phyloP scores from a whole-genome alignment of 2,329 filamentous ascomycete species.

The Chaetomiaceae sp. region DNA sequence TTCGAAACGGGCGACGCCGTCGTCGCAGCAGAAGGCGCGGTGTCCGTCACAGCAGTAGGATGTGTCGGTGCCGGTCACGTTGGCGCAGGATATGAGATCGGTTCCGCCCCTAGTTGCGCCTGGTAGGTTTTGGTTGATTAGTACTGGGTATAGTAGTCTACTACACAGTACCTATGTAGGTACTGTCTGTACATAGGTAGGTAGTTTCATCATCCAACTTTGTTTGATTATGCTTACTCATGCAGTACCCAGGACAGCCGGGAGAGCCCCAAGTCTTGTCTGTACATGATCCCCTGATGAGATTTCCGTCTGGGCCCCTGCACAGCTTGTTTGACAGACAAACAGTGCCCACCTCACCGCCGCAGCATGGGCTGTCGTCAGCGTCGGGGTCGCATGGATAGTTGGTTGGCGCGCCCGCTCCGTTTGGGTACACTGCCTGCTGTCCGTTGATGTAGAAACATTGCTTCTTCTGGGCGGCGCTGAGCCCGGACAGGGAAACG shows the following conservation, averaged over 20 bases:
- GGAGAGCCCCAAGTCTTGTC: slow-evolving; percentile 1
- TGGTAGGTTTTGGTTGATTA: neutral
- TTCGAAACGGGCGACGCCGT: slow-evolving; percentile 7
- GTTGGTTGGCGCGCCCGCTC: neutral
- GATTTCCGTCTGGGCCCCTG: neutral
- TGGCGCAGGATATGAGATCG: slow-evolving; percentile 13
- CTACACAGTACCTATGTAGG: no score
- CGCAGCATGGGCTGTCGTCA: slow-evolving; percentile 12
- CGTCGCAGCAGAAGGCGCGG: slow-evolving; percentile 6
- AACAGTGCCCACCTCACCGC: neutral
- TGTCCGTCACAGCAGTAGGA: slow-evolving; percentile 13
- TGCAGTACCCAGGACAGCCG: slow-evolving; percentile 3
- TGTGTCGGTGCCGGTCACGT: slow-evolving; percentile 10
- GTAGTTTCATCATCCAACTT: no score
- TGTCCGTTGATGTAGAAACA: no score
- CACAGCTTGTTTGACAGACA: slow-evolving; percentile 16
- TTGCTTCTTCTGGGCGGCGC: neutral
- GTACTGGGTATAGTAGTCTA: no score
- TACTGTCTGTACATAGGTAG: no score
- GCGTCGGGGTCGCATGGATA: slow-evolving; percentile 11
- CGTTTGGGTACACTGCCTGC: slow-evolving; percentile 15
- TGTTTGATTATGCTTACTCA: no score
- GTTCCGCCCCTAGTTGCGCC: neutral
- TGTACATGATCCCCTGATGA: slow-evolving; percentile 10
- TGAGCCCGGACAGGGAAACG: neutral